Conservation (phyloP, 345 rosid species). For the Durio zibethinus region DNA sequence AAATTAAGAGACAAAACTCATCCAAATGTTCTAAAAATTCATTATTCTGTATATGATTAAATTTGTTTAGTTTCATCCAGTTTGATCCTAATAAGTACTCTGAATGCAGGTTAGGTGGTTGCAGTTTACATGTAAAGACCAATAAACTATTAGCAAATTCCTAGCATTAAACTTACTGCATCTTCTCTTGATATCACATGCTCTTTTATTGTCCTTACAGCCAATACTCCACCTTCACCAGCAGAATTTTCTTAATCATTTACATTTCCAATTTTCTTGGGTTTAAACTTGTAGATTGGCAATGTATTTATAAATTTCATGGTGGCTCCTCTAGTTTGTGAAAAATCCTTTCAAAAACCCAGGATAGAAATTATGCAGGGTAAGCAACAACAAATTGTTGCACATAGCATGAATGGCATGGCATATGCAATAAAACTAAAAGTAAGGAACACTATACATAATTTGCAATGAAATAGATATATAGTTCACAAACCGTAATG, state of each 20-base stretch:
- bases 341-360: slow-evolving; percentile 66
- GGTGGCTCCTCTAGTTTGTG: slow-evolving; percentile 78
- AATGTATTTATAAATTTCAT: slow-evolving; percentile 57
- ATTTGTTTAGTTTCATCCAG: background rate
- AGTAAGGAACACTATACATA: slow-evolving; percentile 89
- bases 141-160: background rate
- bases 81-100: background rate
- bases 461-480: slow-evolving; percentile 46
- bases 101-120: background rate
- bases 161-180: slow-evolving; percentile 56
- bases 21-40: background rate
- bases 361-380: slow-evolving; percentile 89
- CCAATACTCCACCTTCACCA: slow-evolving; percentile 66
- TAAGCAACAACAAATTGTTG: slow-evolving; percentile 86
- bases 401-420: slow-evolving; percentile 87
- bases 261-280: slow-evolving; percentile 30
- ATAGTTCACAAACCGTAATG: slow-evolving; percentile 6
- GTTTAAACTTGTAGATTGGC: slow-evolving; percentile 72
- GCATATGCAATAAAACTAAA: slow-evolving; percentile 92
- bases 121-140: background rate
- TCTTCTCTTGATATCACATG: slow-evolving; percentile 78
- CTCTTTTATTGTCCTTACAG: slow-evolving; percentile 66
- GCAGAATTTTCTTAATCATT: slow-evolving; percentile 40
- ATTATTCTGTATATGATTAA: background rate
- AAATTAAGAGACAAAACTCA: background rate